Evolutionary conservation across 2,329 filamentous ascomycete species (phyloP).

Genomic region (Cryphonectria japonica): DNA sequence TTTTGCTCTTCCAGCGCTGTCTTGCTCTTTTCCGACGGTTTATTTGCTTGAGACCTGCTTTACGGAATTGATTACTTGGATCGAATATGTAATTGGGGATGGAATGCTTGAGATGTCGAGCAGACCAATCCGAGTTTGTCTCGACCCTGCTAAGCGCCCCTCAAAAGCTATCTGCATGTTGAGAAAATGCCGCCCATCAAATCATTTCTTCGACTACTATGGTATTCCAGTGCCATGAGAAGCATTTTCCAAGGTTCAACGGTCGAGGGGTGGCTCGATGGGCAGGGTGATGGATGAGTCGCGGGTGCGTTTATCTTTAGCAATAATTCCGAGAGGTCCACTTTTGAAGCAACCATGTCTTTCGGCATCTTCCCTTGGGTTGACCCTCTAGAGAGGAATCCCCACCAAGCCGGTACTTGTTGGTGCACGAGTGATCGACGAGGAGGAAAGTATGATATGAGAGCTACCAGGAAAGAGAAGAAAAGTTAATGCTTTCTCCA

Average conservation of each 20-base stretch:
- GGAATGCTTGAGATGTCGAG: not conserved
- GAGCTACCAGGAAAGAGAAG: not conserved
- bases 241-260: not conserved
- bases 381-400: not conserved
- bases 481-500: not conserved
- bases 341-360: not conserved
- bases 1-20: too few species aligned
- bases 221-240: too few species aligned
- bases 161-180: too few species aligned
- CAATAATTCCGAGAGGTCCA: slow-evolving; percentile 1
- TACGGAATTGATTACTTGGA: not conserved
- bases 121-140: not conserved
- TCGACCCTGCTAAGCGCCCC: too few species aligned
- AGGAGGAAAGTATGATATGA: too few species aligned
- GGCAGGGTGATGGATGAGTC: slow-evolving; percentile 5
- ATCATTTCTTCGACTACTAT: too few species aligned
- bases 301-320: slow-evolving; percentile 11
- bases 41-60: too few species aligned
- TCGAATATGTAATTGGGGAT: not conserved
- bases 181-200: too few species aligned
- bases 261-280: not conserved
- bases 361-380: not conserved
- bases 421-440: not conserved
- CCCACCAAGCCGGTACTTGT: not conserved
- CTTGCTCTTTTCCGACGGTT: not conserved